Percentiles rank a stretch among this genome's conserved stretches.
phyloP scores from a whole-genome alignment of 2,329 filamentous ascomycete genomes.

The Botrytis porri region DNA sequence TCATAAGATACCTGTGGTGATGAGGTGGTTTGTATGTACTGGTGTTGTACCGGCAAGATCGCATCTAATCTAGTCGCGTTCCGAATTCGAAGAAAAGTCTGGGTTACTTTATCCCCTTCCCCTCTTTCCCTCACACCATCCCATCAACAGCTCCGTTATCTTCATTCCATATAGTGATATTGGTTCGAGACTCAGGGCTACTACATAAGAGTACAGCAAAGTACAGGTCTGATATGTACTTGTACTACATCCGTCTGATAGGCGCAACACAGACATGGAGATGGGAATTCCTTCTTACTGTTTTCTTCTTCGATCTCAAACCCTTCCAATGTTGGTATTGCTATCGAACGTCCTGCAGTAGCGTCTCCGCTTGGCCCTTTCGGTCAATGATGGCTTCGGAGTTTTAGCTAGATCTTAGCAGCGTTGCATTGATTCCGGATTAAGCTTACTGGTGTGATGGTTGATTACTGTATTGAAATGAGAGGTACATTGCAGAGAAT shows the following conservation, averaged over 20 bases:
- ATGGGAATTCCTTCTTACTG: slow-evolving; percentile 1
- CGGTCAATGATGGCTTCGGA: not conserved
- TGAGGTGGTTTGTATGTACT: not conserved
- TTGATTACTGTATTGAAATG: slow-evolving; percentile 7
- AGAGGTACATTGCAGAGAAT: not conserved
- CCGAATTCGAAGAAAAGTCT: slow-evolving; percentile 10
- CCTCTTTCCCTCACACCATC: not conserved
- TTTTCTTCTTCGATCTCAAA: not conserved
- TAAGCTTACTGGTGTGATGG: not conserved
- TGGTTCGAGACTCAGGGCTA: not conserved
- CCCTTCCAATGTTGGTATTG: not conserved
- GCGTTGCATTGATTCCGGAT: not conserved
- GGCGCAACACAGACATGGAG: not conserved
- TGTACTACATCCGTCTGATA: not conserved
- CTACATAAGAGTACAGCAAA: not conserved
- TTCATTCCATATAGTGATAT: not conserved
- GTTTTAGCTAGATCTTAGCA: not conserved
- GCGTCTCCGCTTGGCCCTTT: not conserved
- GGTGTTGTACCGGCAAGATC: slow-evolving; percentile 20
- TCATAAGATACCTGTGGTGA: not conserved
- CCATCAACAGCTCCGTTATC: not conserved
- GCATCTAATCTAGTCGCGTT: slow-evolving; percentile 25
- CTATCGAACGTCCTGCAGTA: slow-evolving; percentile 10
- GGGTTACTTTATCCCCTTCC: no score
- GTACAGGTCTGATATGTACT: not conserved